Percentiles rank a stretch among this genome's conserved stretches.
Conservation (phyloP, 371 early-diverging fungal species). For the Enteropsectra breve region DNA sequence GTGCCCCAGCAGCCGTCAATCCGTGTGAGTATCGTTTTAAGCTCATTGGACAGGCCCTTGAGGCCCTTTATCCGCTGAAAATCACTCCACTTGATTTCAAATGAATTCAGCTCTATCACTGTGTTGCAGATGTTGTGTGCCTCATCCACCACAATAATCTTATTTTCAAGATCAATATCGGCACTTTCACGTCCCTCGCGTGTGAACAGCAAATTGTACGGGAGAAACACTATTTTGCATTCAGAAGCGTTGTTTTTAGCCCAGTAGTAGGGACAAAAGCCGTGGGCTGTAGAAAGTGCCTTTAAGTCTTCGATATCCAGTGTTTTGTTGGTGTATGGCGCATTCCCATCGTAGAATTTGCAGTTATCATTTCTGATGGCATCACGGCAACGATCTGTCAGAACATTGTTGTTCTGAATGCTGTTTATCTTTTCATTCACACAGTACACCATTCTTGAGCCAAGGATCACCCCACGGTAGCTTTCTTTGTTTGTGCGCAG, state of each 20-base stretch:
- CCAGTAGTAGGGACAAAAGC: slow-evolving; percentile 59
- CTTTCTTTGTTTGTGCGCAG: slow-evolving; percentile 38
- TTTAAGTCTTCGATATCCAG: slow-evolving; percentile 53
- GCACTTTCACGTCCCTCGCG: slow-evolving; percentile 46
- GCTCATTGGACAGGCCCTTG: slow-evolving; percentile 9
- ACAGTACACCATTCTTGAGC: slow-evolving; percentile 57
- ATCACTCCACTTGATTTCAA: slow-evolving; percentile 16
- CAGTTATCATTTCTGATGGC: slow-evolving; percentile 45
- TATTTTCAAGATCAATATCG: slow-evolving; percentile 44
- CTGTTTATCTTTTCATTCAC: slow-evolving; percentile 46
- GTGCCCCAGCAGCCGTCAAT: slow-evolving; percentile 2
- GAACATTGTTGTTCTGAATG: slow-evolving; percentile 27
- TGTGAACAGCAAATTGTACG: slow-evolving; percentile 56
- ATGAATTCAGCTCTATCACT: slow-evolving; percentile 53
- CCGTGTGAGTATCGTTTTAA: slow-evolving; percentile 14
- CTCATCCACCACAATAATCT: slow-evolving; percentile 60
- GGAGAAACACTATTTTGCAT: slow-evolving; percentile 55
- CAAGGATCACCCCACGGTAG: slow-evolving; percentile 47
- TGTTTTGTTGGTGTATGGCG: slow-evolving; percentile 7
- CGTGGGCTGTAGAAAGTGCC: slow-evolving; percentile 24
- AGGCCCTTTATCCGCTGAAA: slow-evolving; percentile 8
- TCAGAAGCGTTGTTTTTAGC: slow-evolving; percentile 32
- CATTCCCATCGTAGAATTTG: slow-evolving; percentile 41
- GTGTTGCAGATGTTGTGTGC: slow-evolving; percentile 60
- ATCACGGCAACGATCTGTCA: slow-evolving; percentile 57